Evolutionary conservation across 2,329 filamentous ascomycete species (phyloP), one percentile per base, ranked within the genome.

Genomic region (Phialophora chinensis): DNA sequence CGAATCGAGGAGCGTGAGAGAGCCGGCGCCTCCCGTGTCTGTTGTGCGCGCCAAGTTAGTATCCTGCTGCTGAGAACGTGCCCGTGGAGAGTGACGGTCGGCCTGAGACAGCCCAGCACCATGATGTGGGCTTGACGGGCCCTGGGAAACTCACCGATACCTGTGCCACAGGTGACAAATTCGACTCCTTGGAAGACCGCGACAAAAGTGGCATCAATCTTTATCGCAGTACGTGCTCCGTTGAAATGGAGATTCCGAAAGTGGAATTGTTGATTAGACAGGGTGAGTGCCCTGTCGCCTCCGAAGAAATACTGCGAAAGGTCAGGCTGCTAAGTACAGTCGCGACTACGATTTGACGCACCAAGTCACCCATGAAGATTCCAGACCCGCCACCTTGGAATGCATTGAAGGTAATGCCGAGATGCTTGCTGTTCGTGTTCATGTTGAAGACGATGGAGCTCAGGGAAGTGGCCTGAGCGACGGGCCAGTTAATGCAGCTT

Each of bases 191-290:
- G 53, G 17, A 33, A 56, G 8, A 35, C 33, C 53, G 44, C 53
- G 20, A 35, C 53, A 20, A 29, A 29, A 31, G 53, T 56, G n/a
- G 27, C 25, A 38, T 10, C 12, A 12, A 56, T 56, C 33, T 56
- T 35, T 17, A 56, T 56, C 14, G 53, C 53, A 38, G 53, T 56
- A 4, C 14, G 27, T 4, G 53, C 53, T 33, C 33, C 33, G 20
- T n/a, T 11, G 33, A 56, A 56, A 6, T 29, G 14, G 7, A 56
- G 31, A 56, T 56, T 56, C 38, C 53, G 29, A 29, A 56, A 33
- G 31, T 29, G 29, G 53, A 56, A 56, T 35, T 56, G 53, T 20
- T 56, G 53, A 35, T 56, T 56, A 17, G 27, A 29, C 14, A 56
- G 29, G 4, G 14, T n/a, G 17, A 35, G 14, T 11, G 53, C 53